These are phyloP conservation scores for Colletotrichum sp. DNA, from an alignment of 2,329 filamentous ascomycete species.

Conservation along the genomic window DNA sequence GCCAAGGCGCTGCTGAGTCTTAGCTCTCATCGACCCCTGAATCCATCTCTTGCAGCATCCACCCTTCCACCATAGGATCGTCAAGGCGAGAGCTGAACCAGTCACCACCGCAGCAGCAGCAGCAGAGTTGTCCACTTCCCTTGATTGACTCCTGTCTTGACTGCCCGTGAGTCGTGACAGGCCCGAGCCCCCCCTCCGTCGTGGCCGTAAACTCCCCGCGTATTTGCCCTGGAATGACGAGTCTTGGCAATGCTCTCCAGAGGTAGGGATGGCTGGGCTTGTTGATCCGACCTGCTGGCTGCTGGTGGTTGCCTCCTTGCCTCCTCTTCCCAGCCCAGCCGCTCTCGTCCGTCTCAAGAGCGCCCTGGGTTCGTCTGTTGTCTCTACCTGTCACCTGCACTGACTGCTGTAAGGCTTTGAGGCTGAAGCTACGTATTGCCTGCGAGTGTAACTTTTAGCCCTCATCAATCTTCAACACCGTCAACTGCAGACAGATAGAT, in stretches of 20 bases:
- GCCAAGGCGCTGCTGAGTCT: conserved; percentile 16
- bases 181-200: background rate
- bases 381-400: background rate
- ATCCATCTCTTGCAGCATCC: background rate
- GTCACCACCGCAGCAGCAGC: background rate
- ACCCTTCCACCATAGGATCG: background rate
- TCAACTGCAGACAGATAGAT: background rate
- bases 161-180: conserved; percentile 1
- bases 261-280: conserved; percentile 13
- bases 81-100: background rate
- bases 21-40: conserved; percentile 16
- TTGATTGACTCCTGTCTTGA: background rate
- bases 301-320: background rate
- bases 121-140: background rate
- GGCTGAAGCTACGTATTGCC: background rate
- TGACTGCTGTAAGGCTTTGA: background rate
- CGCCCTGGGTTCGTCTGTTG: background rate
- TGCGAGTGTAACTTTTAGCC: background rate
- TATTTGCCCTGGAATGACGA: background rate
- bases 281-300: background rate
- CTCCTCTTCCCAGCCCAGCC: background rate
- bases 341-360: background rate
- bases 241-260: conserved; percentile 3
- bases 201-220: background rate
- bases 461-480: background rate